Base-by-base conservation (phyloP, 1,284 basidiomycete species). In the Leccinum cinnamomeum region DNA sequence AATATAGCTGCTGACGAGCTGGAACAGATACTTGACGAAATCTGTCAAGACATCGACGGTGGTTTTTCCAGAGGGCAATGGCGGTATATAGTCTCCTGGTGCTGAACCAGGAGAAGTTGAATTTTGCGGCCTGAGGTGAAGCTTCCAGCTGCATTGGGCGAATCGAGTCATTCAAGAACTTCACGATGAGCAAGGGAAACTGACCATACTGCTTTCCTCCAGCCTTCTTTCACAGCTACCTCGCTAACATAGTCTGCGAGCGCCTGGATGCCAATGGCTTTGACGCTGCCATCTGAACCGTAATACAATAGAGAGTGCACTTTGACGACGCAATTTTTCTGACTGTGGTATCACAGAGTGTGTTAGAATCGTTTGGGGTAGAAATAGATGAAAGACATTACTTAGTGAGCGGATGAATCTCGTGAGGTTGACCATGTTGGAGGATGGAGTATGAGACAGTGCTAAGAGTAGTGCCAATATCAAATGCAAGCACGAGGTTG, bases 21-120 rank as follows among this genome's bases (percentile, higher is more conserved):
- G 23, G 23, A 23, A 23, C 23, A 23, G 23, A 23, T 23, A 23
- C 23, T 23, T 23, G 23, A 23, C 23, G 23, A 23, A 23, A 23
- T 23, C 23, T 3, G 77, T 75, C 37, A 83, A 78, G 25, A 86
- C 76, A 3, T 80, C 76, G 0, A 79, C 64, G 2, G 77, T 74
- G 1, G 72, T 51, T 25, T 51, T 44, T n/a, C 16, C 41, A 44
- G 16, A 44, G n/a, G 41, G 41, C 16, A 44, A 44, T 44, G 41
- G 41, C 7, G n/a, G 12, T 14, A 16, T n/a, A 44, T 16, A 14
- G n/a, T 44, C 41, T 44, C n/a, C 14, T 44, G 12, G 41, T 14
- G 33, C 10, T 33, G 33, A 39, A 16, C 14, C 14, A 39, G 37
- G 37, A 14, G 14, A 7, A 37, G 37, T 7, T 16, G 7, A 5